Evolutionary conservation across 768 basidiomycete genomes (phyloP), one percentile per base, ranked within the genome.

Genomic region (Brasilioporus rufonigricans): DNA sequence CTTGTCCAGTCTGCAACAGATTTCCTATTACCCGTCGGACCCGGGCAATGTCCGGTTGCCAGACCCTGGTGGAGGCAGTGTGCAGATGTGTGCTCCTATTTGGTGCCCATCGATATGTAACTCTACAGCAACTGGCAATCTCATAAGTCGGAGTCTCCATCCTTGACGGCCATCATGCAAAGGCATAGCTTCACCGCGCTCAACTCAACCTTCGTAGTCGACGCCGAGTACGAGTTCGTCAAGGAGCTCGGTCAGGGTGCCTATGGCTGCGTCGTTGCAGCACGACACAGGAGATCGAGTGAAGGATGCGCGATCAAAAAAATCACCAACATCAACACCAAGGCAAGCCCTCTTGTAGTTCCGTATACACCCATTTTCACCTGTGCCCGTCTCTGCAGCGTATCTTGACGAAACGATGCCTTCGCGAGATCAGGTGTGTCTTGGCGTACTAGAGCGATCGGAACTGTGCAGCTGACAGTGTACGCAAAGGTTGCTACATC

Each of bases 231-330:
- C 65, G 84, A 89, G 67, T 96, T 91, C 71, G 91, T 95, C 73
- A 98, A 98, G 75, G 95, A 98, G 67, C 89, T 98, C 50, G 93
- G 94, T 29, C 92, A 95, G 71, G 93, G 95, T 61, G 93, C 94
- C 21, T 96, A 97, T 70, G 93, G 94, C 39, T 93, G 89, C 66
- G 92, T 94, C 60, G 87, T 93, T 53, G 82, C 89, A 26, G 94
- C 95, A 0, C 84, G 84, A 61, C 91, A 93, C 73, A 85, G 84
- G 59, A 73, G 85, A 62, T 86, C 90, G 2, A 90, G 91, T 31
- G 91, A 94, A 66, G 89, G 89, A 11, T 93, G 92, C 61, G 93
- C 93, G 63, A 94, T 96, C 76, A 96, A 96, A 80, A 95, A 95
- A 79, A 94, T 94, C 68, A 91, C 91, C 55, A 93, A 92, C 67